phyloP scores from a whole-genome alignment of 768 basidiomycete genomes.

The Suillus subaureus region DNA sequence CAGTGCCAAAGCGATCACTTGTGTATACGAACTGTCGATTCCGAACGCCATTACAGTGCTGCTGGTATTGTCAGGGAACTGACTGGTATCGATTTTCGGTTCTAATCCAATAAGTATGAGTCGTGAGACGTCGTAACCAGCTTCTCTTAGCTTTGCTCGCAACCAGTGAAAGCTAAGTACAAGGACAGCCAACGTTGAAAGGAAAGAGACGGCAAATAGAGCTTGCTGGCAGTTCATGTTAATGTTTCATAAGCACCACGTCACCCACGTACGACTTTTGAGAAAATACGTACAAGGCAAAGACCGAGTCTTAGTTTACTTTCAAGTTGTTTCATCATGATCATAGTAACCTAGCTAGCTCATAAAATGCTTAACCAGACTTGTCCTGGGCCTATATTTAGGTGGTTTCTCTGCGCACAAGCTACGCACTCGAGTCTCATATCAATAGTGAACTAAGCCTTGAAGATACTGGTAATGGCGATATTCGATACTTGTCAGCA shows the following conservation, averaged over 20 bases:
- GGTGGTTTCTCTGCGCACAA: not conserved
- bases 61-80: not conserved
- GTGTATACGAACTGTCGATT: conserved; percentile 28
- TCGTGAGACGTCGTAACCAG: conserved; percentile 58
- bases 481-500: not conserved
- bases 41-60: conserved; percentile 18
- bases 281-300: not conserved
- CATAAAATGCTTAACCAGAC: not conserved
- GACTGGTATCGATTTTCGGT: conserved; percentile 26
- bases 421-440: not conserved
- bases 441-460: not conserved
- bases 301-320: not conserved
- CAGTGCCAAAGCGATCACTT: conserved; percentile 55
- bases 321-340: not conserved
- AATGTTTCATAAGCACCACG: not conserved
- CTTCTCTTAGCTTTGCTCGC: conserved; percentile 45
- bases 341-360: not conserved
- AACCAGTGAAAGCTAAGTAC: conserved; percentile 45
- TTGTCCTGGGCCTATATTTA: not conserved
- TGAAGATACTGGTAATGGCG: too few relatives aligned
- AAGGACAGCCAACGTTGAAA: conserved; percentile 50
- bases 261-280: not conserved
- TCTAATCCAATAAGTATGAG: conserved; percentile 66
- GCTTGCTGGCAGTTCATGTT: conserved; percentile 51
- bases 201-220: conserved; percentile 56